phyloP scores from a whole-genome alignment of 177 flowering plant species.

The Vitis hybrid region DNA sequence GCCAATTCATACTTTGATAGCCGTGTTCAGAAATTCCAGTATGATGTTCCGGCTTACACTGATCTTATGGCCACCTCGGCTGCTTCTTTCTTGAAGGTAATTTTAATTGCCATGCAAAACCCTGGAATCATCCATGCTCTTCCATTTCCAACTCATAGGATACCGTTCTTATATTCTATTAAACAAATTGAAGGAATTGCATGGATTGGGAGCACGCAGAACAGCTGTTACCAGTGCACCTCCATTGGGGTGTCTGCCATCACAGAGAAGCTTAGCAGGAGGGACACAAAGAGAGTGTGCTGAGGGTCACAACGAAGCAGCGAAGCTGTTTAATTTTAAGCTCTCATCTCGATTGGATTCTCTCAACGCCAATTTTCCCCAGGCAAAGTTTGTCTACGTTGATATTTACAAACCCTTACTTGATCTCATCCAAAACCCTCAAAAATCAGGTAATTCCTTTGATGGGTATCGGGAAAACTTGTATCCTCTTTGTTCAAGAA shows the following conservation, averaged over 20 bases:
- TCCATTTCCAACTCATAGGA: no score
- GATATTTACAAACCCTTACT: slow-evolving; percentile 28
- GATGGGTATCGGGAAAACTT: neutral
- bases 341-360: slow-evolving; percentile 8
- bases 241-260: slow-evolving; percentile 37
- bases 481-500: no score
- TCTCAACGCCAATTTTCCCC: slow-evolving; percentile 6
- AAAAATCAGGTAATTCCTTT: slow-evolving; percentile 22
- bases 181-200: slow-evolving; percentile 14
- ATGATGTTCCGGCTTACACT: slow-evolving; percentile 19
- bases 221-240: slow-evolving; percentile 19
- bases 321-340: slow-evolving; percentile 24
- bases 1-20: slow-evolving; percentile 13
- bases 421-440: slow-evolving; percentile 19
- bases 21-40: slow-evolving; percentile 1
- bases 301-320: slow-evolving; percentile 18
- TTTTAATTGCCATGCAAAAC: no score
- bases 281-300: slow-evolving; percentile 17
- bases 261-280: slow-evolving; percentile 22
- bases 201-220: slow-evolving; percentile 27
- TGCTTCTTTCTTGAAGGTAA: slow-evolving; percentile 20
- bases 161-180: no score
- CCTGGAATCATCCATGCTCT: no score
- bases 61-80: slow-evolving; percentile 9
- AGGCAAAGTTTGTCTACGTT: slow-evolving; percentile 14